phyloP scores from a whole-genome alignment of 495 filamentous ascomycete species.

The Lineolata rhizophorae region DNA sequence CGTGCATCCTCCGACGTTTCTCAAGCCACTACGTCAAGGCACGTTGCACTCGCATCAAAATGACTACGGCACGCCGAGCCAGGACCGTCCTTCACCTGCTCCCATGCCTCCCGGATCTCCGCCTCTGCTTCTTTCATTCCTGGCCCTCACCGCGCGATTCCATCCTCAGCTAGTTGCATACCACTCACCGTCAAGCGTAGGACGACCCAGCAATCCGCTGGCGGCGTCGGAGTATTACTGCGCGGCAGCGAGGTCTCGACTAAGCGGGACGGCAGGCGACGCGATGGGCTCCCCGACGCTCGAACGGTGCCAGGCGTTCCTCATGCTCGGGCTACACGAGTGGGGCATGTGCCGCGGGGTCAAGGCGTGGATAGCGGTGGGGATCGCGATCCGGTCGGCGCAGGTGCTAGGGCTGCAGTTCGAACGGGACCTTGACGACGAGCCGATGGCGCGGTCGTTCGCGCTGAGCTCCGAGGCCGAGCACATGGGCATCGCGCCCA shows the following conservation, averaged over 20 bases:
- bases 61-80: slow-evolving; percentile 10
- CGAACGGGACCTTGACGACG: slow-evolving; percentile 31
- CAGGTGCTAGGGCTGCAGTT: slow-evolving; percentile 50
- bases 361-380: slow-evolving; percentile 58
- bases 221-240: slow-evolving; percentile 64
- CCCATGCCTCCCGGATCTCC: slow-evolving; percentile 26
- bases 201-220: slow-evolving; percentile 33
- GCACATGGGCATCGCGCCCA: slow-evolving; percentile 17
- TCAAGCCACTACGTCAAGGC: slow-evolving; percentile 30
- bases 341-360: slow-evolving; percentile 63
- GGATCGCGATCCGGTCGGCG: slow-evolving; percentile 52
- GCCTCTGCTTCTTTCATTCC: slow-evolving; percentile 53
- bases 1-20: slow-evolving; percentile 55
- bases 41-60: slow-evolving; percentile 2
- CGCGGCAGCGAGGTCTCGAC: slow-evolving; percentile 39
- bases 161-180: slow-evolving; percentile 46
- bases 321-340: slow-evolving; percentile 71
- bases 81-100: background rate
- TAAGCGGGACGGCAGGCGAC: slow-evolving; percentile 30
- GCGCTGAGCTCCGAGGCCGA: slow-evolving; percentile 23
- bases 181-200: slow-evolving; percentile 28
- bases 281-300: slow-evolving; percentile 34
- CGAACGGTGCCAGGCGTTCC: slow-evolving; percentile 49
- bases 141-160: slow-evolving; percentile 62
- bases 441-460: slow-evolving; percentile 19